Evolutionary conservation across 768 basidiomycete species (phyloP).

Genomic region (Lactarius evosmus): DNA sequence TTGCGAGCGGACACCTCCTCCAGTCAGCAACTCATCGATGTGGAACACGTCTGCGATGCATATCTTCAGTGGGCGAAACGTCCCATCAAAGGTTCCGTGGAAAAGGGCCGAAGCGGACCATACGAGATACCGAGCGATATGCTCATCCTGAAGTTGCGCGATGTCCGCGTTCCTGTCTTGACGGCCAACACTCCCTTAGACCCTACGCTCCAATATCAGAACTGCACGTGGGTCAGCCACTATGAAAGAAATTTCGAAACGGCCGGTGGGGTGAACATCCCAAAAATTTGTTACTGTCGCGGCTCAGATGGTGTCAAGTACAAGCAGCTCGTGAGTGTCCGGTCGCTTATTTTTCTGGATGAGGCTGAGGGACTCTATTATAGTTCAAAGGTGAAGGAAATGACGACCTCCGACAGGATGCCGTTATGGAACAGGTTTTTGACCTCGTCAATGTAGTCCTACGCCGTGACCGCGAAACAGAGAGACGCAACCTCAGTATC

Average conservation of each 20-base stretch:
- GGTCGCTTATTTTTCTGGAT: background rate
- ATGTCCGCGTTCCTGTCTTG: conserved; percentile 77
- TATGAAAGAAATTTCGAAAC: conserved; percentile 58
- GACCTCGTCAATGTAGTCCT: conserved; percentile 82
- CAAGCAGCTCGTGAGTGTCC: conserved; percentile 71
- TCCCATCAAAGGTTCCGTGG: conserved; percentile 41
- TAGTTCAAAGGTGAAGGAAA: conserved; percentile 90
- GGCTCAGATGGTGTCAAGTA: conserved; percentile 64
- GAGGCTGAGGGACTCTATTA: conserved; percentile 2
- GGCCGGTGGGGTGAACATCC: conserved; percentile 77
- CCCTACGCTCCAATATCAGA: conserved; percentile 59
- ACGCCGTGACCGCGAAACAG: conserved; percentile 67
- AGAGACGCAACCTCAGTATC: conserved; percentile 65
- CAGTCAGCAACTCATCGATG: conserved; percentile 43
- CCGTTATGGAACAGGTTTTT: conserved; percentile 99
- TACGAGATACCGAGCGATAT: conserved; percentile 45
- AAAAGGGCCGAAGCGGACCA: conserved; percentile 28
- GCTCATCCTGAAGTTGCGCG: conserved; percentile 46
- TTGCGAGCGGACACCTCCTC: conserved; percentile 44
- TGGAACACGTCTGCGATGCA: conserved; percentile 61
- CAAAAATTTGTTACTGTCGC: conserved; percentile 74
- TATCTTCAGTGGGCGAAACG: conserved; percentile 73
- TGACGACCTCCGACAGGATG: conserved; percentile 95
- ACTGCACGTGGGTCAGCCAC: conserved; percentile 63
- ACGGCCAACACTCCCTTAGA: conserved; percentile 72